Conservation (phyloP, 805 yeast genomes). For the Cyberlindnera maclurae region DNA sequence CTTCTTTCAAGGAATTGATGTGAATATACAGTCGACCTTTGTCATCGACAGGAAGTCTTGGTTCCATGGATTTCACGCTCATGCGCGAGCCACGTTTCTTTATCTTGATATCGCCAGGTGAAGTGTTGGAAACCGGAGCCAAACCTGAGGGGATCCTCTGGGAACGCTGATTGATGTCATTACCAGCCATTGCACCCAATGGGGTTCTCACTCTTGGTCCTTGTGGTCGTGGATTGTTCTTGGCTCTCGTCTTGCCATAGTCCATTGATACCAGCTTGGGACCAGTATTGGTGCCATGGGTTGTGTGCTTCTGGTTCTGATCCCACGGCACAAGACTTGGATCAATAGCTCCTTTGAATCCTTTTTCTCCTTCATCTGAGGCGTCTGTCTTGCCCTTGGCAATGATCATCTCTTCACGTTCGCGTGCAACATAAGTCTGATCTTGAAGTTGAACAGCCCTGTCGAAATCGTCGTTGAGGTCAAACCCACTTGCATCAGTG, state of each 20-base stretch:
- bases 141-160: neutral
- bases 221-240: conserved; percentile 3
- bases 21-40: conserved; percentile 37
- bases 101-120: conserved; percentile 1
- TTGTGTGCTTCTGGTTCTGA: too few species aligned
- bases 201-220: conserved; percentile 15
- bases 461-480: conserved; percentile 17
- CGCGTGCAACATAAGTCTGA: conserved; percentile 12
- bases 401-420: conserved; percentile 10
- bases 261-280: conserved; percentile 8
- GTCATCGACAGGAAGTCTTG: conserved; percentile 26
- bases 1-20: conserved; percentile 39
- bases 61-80: conserved; percentile 1
- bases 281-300: conserved; percentile 4
- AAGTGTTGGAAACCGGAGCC: neutral
- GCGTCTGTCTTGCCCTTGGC: conserved; percentile 2
- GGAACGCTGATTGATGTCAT: conserved; percentile 9
- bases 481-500: conserved; percentile 13
- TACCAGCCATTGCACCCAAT: conserved; percentile 10
- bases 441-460: conserved; percentile 16
- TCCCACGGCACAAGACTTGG: neutral
- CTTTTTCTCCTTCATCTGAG: neutral
- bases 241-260: conserved; percentile 11
- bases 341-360: too few species aligned
- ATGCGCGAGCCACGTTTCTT: conserved; percentile 11